Conservation (phyloP, 257 asterid species). For the Primulina tabacum region DNA sequence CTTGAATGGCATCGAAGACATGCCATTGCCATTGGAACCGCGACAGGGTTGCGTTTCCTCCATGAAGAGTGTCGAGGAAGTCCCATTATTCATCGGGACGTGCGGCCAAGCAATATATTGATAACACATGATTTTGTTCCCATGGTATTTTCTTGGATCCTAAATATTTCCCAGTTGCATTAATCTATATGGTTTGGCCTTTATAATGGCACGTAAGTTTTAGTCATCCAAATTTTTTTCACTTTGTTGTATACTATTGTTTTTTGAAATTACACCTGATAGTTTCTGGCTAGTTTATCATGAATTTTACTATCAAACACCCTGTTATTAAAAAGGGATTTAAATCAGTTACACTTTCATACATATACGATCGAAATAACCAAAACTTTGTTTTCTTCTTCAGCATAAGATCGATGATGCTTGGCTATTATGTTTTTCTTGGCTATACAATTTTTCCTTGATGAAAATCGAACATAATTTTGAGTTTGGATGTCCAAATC, state of each 20-base stretch:
- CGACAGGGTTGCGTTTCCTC: slow-evolving; percentile 72
- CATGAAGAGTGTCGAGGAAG: slow-evolving; percentile 91
- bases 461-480: slow-evolving; percentile 6
- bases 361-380: background rate
- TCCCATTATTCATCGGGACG: slow-evolving; percentile 77
- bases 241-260: background rate
- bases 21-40: slow-evolving; percentile 73
- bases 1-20: slow-evolving; percentile 73
- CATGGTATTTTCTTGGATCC: slow-evolving; percentile 39
- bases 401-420: background rate
- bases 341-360: background rate
- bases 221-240: background rate
- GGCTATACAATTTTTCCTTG: background rate
- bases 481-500: background rate
- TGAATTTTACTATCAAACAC: background rate
- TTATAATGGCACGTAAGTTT: background rate
- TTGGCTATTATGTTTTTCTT: background rate
- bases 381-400: background rate
- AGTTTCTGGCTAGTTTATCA: background rate
- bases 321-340: too few relatives aligned
- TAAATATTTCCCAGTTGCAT: background rate
- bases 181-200: background rate
- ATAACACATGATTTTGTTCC: slow-evolving; percentile 80
- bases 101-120: slow-evolving; percentile 74
- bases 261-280: background rate